Evolutionary conservation across 169 alveolate genomes (phyloP).

Genomic region (Cyclospora cayetanensis): DNA sequence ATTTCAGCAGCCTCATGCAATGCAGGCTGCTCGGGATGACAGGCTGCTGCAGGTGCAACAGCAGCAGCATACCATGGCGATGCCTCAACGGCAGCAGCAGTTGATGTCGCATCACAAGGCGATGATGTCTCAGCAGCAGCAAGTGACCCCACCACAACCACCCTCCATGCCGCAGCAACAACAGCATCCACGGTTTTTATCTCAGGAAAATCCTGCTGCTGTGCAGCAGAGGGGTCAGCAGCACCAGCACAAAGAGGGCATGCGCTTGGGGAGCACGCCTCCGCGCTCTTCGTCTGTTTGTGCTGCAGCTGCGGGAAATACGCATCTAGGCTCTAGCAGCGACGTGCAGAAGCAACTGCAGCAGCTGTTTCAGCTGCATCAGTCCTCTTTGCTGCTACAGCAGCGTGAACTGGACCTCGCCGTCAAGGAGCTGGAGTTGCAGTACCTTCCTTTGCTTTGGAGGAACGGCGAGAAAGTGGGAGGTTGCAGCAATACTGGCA

Average conservation of each 20-base stretch:
- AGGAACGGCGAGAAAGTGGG: neutral
- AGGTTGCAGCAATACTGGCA: neutral
- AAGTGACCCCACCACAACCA: too few relatives aligned
- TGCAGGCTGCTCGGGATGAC: too few relatives aligned
- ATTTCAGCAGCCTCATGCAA: neutral
- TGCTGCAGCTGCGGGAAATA: neutral
- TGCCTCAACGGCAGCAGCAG: neutral
- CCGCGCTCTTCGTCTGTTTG: too few relatives aligned
- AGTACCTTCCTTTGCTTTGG: neutral
- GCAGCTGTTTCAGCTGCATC: constrained; percentile 13
- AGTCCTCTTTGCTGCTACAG: neutral
- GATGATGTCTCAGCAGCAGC: neutral
- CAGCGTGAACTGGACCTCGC: too few relatives aligned
- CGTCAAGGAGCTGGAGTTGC: neutral
- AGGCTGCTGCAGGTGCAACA: too few relatives aligned
- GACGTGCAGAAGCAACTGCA: neutral
- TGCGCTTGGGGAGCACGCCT: too few relatives aligned
- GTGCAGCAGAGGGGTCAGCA: constrained; percentile 13
- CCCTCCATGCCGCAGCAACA: too few relatives aligned
- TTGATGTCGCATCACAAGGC: neutral
- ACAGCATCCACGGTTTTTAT: neutral
- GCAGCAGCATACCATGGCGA: neutral
- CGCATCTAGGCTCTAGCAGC: neutral
- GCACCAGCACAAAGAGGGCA: neutral
- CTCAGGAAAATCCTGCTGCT: neutral